Base-by-base conservation (phyloP, 1,139 yeast genomes). In the Magnusiomyces suaveolens region DNA sequence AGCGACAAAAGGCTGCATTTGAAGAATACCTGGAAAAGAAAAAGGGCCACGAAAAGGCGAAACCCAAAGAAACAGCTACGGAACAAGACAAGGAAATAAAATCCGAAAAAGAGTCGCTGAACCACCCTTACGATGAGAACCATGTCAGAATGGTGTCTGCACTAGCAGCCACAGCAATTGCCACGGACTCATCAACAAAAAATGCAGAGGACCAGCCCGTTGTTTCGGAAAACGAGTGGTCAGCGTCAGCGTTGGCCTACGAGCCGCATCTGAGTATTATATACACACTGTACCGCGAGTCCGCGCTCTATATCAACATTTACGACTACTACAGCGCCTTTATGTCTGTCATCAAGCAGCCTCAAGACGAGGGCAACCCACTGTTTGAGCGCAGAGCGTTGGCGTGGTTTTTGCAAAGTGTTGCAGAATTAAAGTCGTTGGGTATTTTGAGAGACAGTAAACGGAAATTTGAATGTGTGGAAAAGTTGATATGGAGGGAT, bases 311-410 rank as follows among this genome's bases (percentile, higher is more conserved):
- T 26, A 77, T 88, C 59, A 89, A 88, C 64, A 78, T 87, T 52
- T 85, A 77, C 68, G 97, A 89, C 63, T 86, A 85, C 63, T 89
- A 78, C 65, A 70, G 75, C 50, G 89, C 90, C 0, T 89, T 87
- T 70, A 80, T 77, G 56, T 72, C 82, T 0, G 63, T 87, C 26
- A n/a, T 51, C 21, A 48, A 54, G 47, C 48, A 49, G 38, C 53
- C 53, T 2, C 52, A 49, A 25, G 59, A 50, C 3, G 61, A 51
- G 52, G 65, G 51, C 8, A 63, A 57, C n/a, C 52, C 48, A 21
- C 65, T 60, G 3, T 83, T 87, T 84, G 79, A 77, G 43, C 74
- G 74, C 52, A 62, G 76, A 29, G 69, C 78, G 0, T 64, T 82
- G 54, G 76, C 82, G 2, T 74, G 83, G 72, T 82, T 82, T 62